Evolutionary conservation across 805 yeast species (phyloP), one percentile per base, ranked within the genome.

Genomic region (Jamesozyma gamospora): DNA sequence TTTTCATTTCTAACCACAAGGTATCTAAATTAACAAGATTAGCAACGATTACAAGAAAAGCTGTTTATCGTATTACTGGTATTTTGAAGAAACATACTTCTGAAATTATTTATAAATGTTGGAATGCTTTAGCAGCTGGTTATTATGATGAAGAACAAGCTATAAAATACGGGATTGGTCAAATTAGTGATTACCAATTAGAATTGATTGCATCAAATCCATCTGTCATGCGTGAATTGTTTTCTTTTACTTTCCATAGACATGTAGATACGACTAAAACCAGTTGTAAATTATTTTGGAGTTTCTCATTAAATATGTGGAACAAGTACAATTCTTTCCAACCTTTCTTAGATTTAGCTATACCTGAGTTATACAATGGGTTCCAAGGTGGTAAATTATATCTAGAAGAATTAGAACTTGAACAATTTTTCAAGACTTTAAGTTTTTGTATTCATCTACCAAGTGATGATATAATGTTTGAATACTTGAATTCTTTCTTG

Each of bases 121-220:
- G 96, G 96, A 79, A 78, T 44, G 63, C 71, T 11, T 65, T 86
- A 37, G 92, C 86, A 15, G 71, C 78, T 75, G 74, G 72, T 11
- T 70, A 77, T 3, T 58, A 71, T 18, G 68, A 69, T 15, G 78
- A 72, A 25, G 82, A 77, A 46, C 52, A 63, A 24, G 60, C 53
- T 53, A 37, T 37, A 3, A 62, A 84, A 45, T 84, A 80, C 61
- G 79, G 77, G 37, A 55, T 84, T 34, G 67, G 65, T 32, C 67
- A 67, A 47, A 72, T 77, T 45, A 83, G 88, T 31, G 87, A 88
- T 0, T 76, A 70, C 49, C 95, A 86, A 58, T 75, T 71, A 27
- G 76, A 73, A 49, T 74, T 84, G 44, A 69, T 79, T 28, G 65
- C 65, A 32, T 67, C 69, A 31, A 80, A 77, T 42, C 74, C 74